A percentile compares a stretch with the other conserved stretches of the same genome.
Conservation (phyloP, 495 filamentous ascomycete species). For the Xylaria telfairii region DNA sequence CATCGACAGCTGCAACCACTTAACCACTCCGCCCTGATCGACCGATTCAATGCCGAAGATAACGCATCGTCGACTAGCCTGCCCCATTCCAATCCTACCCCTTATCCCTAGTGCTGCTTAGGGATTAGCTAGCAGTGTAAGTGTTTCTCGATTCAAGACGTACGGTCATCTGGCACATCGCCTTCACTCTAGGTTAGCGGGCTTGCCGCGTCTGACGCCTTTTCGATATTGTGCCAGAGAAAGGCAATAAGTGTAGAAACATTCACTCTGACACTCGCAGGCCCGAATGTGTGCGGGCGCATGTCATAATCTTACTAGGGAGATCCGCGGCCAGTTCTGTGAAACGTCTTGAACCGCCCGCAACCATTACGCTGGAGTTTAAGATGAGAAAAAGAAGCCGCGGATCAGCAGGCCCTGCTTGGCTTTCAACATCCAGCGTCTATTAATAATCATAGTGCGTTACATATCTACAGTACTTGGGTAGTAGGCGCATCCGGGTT, state of each 20-base stretch:
- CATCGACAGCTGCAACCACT: conserved; percentile 16
- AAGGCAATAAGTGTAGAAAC: not conserved
- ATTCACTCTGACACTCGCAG: not conserved
- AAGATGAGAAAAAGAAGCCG: conserved; percentile 12
- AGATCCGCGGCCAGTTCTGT: not conserved
- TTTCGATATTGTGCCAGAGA: not conserved
- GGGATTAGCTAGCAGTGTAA: not conserved
- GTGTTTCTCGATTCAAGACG: not conserved
- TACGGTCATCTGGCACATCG: not conserved
- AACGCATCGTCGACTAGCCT: conserved; percentile 2
- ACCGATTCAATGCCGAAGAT: conserved; percentile 16
- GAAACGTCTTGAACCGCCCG: conserved; percentile 14
- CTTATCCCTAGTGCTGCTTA: not conserved
- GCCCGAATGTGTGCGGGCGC: not conserved
- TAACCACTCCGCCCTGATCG: conserved; percentile 21
- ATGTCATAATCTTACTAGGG: conserved; percentile 7
- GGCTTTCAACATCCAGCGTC: conserved; percentile 12
- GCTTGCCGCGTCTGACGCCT: conserved; percentile 20
- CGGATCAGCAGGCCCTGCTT: conserved; percentile 12
- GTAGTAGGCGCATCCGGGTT: conserved; percentile 3
- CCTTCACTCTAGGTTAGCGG: not conserved
- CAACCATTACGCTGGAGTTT: not conserved
- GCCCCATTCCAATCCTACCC: conserved; percentile 12
- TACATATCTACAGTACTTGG: not conserved
- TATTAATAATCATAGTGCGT: conserved; percentile 14